phyloP scores from a whole-genome alignment of 805 yeast species.

The Saccharomyces jurei region DNA sequence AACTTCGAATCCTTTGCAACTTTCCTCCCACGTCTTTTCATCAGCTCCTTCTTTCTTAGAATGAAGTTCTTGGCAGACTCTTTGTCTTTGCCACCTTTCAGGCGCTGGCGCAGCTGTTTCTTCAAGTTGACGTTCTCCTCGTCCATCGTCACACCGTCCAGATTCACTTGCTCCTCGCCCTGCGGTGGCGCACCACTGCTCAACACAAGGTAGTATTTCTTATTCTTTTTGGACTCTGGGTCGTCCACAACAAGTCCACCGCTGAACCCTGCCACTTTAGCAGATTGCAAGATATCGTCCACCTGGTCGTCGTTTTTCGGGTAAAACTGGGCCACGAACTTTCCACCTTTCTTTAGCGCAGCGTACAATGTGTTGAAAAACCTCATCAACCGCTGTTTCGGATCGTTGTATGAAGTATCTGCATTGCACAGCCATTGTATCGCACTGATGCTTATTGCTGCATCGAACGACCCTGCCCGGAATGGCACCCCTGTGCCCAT shows the following conservation, averaged over 20 bases:
- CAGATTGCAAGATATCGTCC: conserved; percentile 68
- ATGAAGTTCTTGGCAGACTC: conserved; percentile 80
- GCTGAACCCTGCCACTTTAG: conserved; percentile 89
- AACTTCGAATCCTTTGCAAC: conserved; percentile 89
- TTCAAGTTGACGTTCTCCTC: conserved; percentile 29
- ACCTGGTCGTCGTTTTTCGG: conserved; percentile 85
- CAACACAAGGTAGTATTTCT: conserved; percentile 81
- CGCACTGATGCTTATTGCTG: conserved; percentile 89
- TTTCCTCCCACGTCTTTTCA: conserved; percentile 81
- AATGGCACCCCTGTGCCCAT: conserved; percentile 93
- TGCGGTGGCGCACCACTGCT: conserved; percentile 62
- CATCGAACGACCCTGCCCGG: conserved; percentile 93
- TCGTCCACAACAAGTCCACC: conserved; percentile 94
- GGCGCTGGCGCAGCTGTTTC: conserved; percentile 18
- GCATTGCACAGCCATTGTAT: conserved; percentile 98
- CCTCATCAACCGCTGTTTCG: conserved; percentile 66
- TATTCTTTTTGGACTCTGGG: conserved; percentile 85
- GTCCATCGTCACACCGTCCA: conserved; percentile 77
- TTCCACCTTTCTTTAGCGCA: conserved; percentile 84
- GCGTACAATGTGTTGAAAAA: conserved; percentile 88
- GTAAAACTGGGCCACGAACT: conserved; percentile 94
- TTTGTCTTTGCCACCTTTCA: conserved; percentile 18
- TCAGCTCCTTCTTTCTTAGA: conserved; percentile 83
- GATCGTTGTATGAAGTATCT: conserved; percentile 73
- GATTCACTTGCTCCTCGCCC: conserved; percentile 64